Evolutionary conservation across 78 protist genomes (phyloP), one percentile per base, ranked within the genome.

Genomic region (Dictyostelium purpureum): DNA sequence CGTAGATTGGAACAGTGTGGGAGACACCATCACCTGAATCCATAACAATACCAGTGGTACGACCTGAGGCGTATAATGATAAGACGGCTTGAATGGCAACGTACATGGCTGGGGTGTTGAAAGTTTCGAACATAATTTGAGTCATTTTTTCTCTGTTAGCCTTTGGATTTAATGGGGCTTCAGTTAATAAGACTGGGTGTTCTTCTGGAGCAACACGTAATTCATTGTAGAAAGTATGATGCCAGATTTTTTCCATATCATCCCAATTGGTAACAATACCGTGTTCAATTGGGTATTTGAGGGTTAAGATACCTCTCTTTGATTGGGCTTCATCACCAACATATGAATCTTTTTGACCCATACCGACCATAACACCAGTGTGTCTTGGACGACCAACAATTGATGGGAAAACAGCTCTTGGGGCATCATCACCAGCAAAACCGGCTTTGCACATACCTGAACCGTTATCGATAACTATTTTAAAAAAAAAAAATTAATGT

Each of bases 1-100:
- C 98, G 71, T 63, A 96, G 70, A 98, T 76, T n/a, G 99, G 94
- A 94, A 97, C 98, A 51, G 97, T 77, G 95, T 97, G 97, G 40
- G 99, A 70, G 54, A 94, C 98, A 78, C 99, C 99, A 52, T 97
- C 99, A 35, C 99, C 99, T 47, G 98, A 95, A 88, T 98, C 99
- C 77, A 98, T 49, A 35, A 99, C 99, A 51, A 97, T 77, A 49
- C 99, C 98, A 56, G 98, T 95, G 82, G 97, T 95, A 33, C 96
- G 90, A 38, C 98, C 99, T 26, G 96, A 91, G 35, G 98, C 99
- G 83, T 96, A 97, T 33, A 98, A 94, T 18, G 99, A 81, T 7
- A 98, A 94, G 19, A 98, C 99, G 37, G 99, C 98, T 78, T 97
- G 91, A 54, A 95, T 96, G 43, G 94, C 96, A 52, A 98, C 95